Evolutionary conservation across 139 green algal species (phyloP), one percentile per base, ranked within the genome.

Genomic region (Chlamydomonas sp.): DNA sequence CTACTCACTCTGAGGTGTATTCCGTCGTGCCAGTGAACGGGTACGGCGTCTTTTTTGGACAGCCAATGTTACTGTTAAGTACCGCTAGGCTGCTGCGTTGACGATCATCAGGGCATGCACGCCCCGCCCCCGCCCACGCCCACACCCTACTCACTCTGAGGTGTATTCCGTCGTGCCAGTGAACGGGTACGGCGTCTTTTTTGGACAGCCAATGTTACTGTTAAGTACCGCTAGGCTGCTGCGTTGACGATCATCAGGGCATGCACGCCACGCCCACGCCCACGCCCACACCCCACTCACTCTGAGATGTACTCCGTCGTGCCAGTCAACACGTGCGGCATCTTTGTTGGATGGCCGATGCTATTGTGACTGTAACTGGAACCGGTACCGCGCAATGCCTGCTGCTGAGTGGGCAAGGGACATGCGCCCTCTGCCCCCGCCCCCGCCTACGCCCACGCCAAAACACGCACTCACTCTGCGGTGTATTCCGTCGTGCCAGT

Each of bases 1-100:
- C 36, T 1, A 60, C 2, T 24, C 67, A 84, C 63, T 84, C 61
- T 31, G 65, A 70, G 22, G 37, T 43, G 54, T 80, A 83, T 37
- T 78, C 70, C 0, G 78, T 78, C 35, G 57, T 74, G 29, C 54
- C 62, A 2, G 28, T 39, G 37, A 80, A 84, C 22, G 78, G 78
- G 35, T 67, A 74, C 10, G 70, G 69, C 37, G 6, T 1, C 3
- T n/a, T n/a, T n/a, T n/a, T n/a, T n/a, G n/a, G n/a, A n/a, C n/a
- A n/a, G n/a, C n/a, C n/a, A n/a, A n/a, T n/a, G n/a, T n/a, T n/a
- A n/a, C n/a, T n/a, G n/a, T n/a, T n/a, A n/a, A n/a, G n/a, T n/a
- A n/a, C n/a, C n/a, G n/a, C n/a, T n/a, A n/a, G n/a, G n/a, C n/a
- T n/a, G n/a, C n/a, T n/a, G n/a, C n/a, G n/a, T n/a, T n/a, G n/a